phyloP scores from a whole-genome alignment of 1,284 basidiomycete species.

The Ceratobasidium theobromae region DNA sequence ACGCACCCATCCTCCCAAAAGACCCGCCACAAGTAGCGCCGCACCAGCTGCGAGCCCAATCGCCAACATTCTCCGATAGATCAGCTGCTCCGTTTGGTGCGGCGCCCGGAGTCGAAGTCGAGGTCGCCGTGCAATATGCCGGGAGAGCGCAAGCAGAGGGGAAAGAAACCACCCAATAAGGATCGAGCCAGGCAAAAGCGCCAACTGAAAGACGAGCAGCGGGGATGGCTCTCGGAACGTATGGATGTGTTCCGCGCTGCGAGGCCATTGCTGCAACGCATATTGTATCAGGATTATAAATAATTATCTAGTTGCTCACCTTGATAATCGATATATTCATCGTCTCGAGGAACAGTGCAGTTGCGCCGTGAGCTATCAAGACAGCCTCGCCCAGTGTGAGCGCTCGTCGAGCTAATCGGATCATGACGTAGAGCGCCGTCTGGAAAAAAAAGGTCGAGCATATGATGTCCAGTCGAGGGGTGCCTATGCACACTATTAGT shows the following conservation, averaged over 20 bases:
- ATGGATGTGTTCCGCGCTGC: slow-evolving; percentile 83
- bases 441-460: slow-evolving; percentile 85
- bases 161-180: slow-evolving; percentile 92
- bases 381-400: slow-evolving; percentile 95
- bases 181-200: slow-evolving; percentile 90
- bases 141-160: slow-evolving; percentile 88
- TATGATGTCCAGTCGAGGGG: slow-evolving; percentile 76
- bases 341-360: slow-evolving; percentile 83
- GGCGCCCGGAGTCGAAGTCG: slow-evolving; percentile 87
- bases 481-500: slow-evolving; percentile 52
- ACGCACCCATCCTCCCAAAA: slow-evolving; percentile 90
- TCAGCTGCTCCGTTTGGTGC: slow-evolving; percentile 67
- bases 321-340: slow-evolving; percentile 77
- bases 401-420: slow-evolving; percentile 86
- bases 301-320: slow-evolving; percentile 41
- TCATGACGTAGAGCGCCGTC: slow-evolving; percentile 84
- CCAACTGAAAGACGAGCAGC: slow-evolving; percentile 88
- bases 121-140: slow-evolving; percentile 90
- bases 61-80: slow-evolving; percentile 83
- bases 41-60: slow-evolving; percentile 83
- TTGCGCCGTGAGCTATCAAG: slow-evolving; percentile 84
- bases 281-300: background rate
- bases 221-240: slow-evolving; percentile 94
- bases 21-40: slow-evolving; percentile 73
- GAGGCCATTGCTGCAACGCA: slow-evolving; percentile 78